phyloP scores from a whole-genome alignment of 2,329 filamentous ascomycete genomes.

The Diaporthe amygdali region DNA sequence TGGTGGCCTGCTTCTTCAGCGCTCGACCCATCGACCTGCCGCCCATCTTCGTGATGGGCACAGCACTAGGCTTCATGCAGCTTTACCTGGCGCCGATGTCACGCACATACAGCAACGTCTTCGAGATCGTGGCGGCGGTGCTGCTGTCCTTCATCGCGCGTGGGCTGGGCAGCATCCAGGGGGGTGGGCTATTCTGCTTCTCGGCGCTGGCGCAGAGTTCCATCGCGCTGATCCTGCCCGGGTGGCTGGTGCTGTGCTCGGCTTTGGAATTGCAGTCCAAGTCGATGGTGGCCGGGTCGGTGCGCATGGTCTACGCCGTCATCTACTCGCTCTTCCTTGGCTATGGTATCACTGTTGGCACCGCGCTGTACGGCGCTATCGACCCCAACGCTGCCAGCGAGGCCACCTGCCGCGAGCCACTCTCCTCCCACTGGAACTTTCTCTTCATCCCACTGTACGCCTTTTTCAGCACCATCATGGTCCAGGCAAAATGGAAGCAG shows the following conservation, averaged over 20 bases:
- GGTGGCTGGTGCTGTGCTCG: constrained; percentile 65
- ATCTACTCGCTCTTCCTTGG: constrained; percentile 76
- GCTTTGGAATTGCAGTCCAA: constrained; percentile 72
- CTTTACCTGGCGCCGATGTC: constrained; percentile 74
- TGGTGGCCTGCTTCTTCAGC: constrained; percentile 80
- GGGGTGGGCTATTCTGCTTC: constrained; percentile 68
- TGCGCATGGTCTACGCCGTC: constrained; percentile 76
- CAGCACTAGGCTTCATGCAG: constrained; percentile 76
- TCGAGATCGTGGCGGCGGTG: constrained; percentile 56
- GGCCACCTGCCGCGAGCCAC: constrained; percentile 47
- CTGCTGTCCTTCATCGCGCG: constrained; percentile 72
- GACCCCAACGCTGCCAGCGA: constrained; percentile 57
- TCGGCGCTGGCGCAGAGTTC: constrained; percentile 73
- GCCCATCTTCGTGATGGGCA: constrained; percentile 61
- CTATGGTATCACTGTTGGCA: constrained; percentile 73
- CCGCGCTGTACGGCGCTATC: constrained; percentile 66
- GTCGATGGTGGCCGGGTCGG: constrained; percentile 72
- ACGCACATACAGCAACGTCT: constrained; percentile 62
- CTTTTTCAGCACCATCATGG: constrained; percentile 62
- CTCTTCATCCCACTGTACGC: constrained; percentile 73
- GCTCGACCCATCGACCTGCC: constrained; percentile 80
- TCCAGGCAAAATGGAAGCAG: constrained; percentile 82
- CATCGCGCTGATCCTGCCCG: constrained; percentile 76
- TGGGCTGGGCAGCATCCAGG: constrained; percentile 62
- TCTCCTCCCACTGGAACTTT: constrained; percentile 52